Base-by-base conservation (phyloP, 73 alveolate genomes). In the Stentor coeruleus region DNA sequence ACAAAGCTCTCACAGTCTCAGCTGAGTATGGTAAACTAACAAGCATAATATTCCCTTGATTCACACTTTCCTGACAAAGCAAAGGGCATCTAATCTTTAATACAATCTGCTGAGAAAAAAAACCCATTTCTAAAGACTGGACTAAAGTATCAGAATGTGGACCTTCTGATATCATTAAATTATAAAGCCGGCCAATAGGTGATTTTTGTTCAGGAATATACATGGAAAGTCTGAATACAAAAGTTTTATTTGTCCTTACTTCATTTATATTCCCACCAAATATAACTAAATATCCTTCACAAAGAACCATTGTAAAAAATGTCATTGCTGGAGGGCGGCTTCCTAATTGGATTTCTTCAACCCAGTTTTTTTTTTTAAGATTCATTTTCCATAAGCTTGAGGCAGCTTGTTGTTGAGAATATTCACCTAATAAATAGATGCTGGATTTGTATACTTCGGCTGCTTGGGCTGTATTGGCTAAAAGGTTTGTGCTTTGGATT, bases 191-290 rank as follows among this genome's bases (percentile, higher is more conserved):
- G 49, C 11, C n/a, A 20, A 66, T 20, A 33, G 79, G 36, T 2
- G 42, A 26, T 33, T 15, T 26, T 14, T 33, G 37, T 14, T 20
- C 79, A 26, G 36, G 42, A 1, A 66, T 14, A 33, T 26, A 26
- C 1, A 20, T 31, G 37, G 36, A 37, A 20, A 66, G 79, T 31
- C 79, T 20, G 33, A 28, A 33, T 1, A 66, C 39, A 11, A 66
- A 66, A 66, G 79, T 66, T 20, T 66, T 40, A 33, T 66, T 66
- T 66, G 39, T 28, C 79, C 79, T 66, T 1, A 14, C 33, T 66
- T 33, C 40, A 2, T 66, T 66, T 20, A 26, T 11, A 33, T 66
- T 66, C 33, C 79, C 79, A 28, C 79, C 79, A 40, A 66, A 66
- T 20, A 66, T 20, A 66, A 66, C 39, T 14, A 20, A 20, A 33